phyloP scores from a whole-genome alignment of 768 basidiomycete species.

The Amanita pallidorosea region DNA sequence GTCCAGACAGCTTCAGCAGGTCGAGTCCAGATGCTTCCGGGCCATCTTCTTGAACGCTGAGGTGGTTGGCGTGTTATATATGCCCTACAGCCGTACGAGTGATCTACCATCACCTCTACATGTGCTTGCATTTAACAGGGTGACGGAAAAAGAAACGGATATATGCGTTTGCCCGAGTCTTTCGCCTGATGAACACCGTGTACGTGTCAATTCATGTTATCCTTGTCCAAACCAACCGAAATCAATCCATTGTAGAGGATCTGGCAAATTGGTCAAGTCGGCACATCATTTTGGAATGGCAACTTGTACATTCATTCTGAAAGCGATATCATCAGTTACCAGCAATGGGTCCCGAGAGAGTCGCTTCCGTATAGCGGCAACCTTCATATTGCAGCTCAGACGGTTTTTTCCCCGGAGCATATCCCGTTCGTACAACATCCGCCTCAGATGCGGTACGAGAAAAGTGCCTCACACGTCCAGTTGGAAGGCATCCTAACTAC shows the following conservation, averaged over 20 bases:
- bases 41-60: slow-evolving; percentile 18
- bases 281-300: slow-evolving; percentile 11
- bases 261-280: slow-evolving; percentile 10
- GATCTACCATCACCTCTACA: slow-evolving; percentile 4
- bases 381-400: neutral
- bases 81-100: neutral
- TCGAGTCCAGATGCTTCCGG: slow-evolving; percentile 9
- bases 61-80: slow-evolving; percentile 16
- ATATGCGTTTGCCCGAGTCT: slow-evolving; percentile 7
- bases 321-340: neutral
- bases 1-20: neutral
- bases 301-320: slow-evolving; percentile 6
- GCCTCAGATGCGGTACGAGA: neutral
- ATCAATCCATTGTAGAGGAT: slow-evolving; percentile 3
- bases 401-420: neutral
- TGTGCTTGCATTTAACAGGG: slow-evolving; percentile 13
- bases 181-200: neutral
- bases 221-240: neutral
- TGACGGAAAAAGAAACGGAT: slow-evolving; percentile 7
- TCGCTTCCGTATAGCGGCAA: neutral
- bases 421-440: neutral
- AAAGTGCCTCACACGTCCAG: neutral
- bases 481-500: slow-evolving; percentile 3
- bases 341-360: slow-evolving; percentile 2
- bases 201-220: neutral